phyloP scores from a whole-genome alignment of 2,329 filamentous ascomycete genomes.

The Sporothrix schenckii region DNA sequence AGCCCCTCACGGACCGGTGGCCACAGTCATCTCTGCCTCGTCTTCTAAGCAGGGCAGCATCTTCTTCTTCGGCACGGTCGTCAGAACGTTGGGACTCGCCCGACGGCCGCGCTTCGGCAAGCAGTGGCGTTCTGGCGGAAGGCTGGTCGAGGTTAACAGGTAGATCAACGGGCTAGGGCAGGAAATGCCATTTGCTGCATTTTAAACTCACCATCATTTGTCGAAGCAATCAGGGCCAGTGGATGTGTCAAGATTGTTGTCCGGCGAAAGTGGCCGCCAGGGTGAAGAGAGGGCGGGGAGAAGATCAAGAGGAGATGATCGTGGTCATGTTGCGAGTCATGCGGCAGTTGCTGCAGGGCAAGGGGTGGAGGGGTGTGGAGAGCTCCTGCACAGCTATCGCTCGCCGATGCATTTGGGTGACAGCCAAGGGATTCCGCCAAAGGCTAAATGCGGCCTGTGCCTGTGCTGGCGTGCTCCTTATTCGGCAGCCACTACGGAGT shows the following conservation, averaged over 20 bases:
- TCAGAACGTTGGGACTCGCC: constrained; percentile 41
- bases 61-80: constrained; percentile 42
- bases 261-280: neutral
- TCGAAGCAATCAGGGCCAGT: neutral
- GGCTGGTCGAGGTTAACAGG: constrained; percentile 39
- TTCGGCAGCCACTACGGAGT: neutral
- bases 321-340: constrained; percentile 16
- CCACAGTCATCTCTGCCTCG: neutral
- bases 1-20: neutral
- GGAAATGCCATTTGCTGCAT: neutral
- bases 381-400: constrained; percentile 24
- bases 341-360: constrained; percentile 17
- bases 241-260: neutral
- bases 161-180: neutral
- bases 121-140: constrained; percentile 51
- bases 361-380: constrained; percentile 18
- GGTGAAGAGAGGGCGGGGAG: neutral
- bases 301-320: neutral
- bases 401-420: constrained; percentile 7
- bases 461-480: constrained; percentile 11
- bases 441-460: constrained; percentile 16
- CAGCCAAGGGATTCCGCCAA: neutral
- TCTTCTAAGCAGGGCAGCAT: constrained; percentile 41
- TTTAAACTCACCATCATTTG: constrained; percentile 31
- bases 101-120: constrained; percentile 43